These are phyloP conservation scores for Lactarius deliciosus DNA, from an alignment of 768 basidiomycete genomes.

Conservation along the genomic window DNA sequence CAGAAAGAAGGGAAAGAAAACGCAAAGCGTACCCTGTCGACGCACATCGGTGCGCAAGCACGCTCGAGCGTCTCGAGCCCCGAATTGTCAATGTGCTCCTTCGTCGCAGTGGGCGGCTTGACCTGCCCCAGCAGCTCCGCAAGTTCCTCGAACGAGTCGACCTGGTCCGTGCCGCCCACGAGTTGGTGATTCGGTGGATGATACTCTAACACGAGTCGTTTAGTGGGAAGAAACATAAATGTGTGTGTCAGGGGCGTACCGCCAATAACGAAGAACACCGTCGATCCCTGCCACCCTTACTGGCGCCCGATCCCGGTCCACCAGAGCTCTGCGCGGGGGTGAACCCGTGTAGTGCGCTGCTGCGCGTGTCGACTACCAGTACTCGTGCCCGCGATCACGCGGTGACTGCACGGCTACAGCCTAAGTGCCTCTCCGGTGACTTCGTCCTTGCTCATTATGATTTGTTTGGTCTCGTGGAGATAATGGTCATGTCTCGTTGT, in stretches of 20 bases:
- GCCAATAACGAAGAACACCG: constrained; percentile 39
- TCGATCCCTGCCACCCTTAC: constrained; percentile 37
- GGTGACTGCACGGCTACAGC: too few species aligned
- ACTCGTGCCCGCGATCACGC: too few species aligned
- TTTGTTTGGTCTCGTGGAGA: constrained; percentile 1
- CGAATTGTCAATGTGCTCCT: constrained; percentile 85
- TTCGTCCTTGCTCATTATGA: constrained; percentile 1
- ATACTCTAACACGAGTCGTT: constrained; percentile 52
- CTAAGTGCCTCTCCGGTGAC: not conserved
- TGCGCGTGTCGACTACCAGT: constrained; percentile 60
- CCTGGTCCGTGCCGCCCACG: constrained; percentile 65
- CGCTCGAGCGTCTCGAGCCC: constrained; percentile 59
- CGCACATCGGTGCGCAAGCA: constrained; percentile 64
- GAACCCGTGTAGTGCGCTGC: constrained; percentile 53
- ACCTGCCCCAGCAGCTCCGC: constrained; percentile 68
- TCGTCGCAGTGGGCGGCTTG: constrained; percentile 73
- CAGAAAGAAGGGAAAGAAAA: too few species aligned
- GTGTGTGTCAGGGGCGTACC: not conserved
- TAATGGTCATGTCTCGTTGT: constrained; percentile 7
- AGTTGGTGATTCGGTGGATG: constrained; percentile 88
- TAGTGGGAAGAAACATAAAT: not conserved
- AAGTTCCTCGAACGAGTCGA: constrained; percentile 81
- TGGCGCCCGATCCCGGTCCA: not conserved
- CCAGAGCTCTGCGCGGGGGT: constrained; percentile 35
- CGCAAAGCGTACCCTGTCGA: constrained; percentile 63